Conservation (phyloP, 768 basidiomycete species). For the Phanerochaete carnosa region DNA sequence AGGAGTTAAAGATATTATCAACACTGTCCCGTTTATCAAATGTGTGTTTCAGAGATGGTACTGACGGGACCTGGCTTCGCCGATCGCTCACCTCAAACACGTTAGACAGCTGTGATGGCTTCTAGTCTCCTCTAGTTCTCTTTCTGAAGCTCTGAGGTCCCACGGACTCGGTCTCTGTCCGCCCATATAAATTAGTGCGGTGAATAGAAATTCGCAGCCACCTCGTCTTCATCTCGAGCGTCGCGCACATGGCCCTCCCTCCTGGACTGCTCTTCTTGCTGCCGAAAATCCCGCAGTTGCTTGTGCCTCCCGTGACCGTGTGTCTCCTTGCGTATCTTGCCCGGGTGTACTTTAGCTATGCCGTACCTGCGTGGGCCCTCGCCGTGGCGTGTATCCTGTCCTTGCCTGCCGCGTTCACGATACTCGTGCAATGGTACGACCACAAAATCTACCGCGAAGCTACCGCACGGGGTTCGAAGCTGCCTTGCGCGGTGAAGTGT, state of each 20-base stretch:
- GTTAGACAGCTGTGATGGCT: background rate
- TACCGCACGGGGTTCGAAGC: slow-evolving; percentile 9
- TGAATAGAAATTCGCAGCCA: background rate
- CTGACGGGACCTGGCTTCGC: too few relatives aligned
- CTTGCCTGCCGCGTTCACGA: slow-evolving; percentile 16
- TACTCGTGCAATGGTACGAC: slow-evolving; percentile 10
- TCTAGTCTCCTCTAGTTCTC: too few relatives aligned
- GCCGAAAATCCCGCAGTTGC: slow-evolving; percentile 6
- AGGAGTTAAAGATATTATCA: too few relatives aligned
- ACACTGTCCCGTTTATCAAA: too few relatives aligned
- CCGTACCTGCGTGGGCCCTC: slow-evolving; percentile 10
- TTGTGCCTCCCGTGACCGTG: slow-evolving; percentile 5
- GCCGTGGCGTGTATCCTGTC: slow-evolving; percentile 14
- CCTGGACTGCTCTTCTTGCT: slow-evolving; percentile 14
- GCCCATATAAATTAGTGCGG: background rate
- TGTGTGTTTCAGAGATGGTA: too few relatives aligned
- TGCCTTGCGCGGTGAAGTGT: slow-evolving; percentile 10
- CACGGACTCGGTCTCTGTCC: background rate
- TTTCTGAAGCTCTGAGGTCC: too few relatives aligned
- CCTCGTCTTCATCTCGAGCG: background rate
- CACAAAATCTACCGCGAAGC: slow-evolving; percentile 9
- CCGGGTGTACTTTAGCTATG: background rate
- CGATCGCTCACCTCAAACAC: background rate
- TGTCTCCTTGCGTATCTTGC: background rate
- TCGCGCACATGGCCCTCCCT: slow-evolving; percentile 6